phyloP scores from a whole-genome alignment of 306 rosid species.

The Vicia villosa region DNA sequence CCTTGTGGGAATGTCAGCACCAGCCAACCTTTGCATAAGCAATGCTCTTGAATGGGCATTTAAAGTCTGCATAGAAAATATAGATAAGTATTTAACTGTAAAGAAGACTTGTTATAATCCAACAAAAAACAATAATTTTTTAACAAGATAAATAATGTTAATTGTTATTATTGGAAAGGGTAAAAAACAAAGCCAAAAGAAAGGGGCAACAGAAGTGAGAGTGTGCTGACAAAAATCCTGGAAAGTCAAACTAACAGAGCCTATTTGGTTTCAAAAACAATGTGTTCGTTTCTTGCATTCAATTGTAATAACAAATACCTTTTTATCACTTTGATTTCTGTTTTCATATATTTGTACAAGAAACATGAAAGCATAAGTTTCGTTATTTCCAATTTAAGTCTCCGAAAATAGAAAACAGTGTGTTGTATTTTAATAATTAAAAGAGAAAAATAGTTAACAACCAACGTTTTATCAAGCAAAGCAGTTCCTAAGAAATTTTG shows the following conservation, averaged over 20 bases:
- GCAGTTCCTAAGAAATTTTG: not conserved
- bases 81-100: constrained; percentile 17
- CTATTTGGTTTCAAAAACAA: not conserved
- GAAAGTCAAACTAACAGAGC: not conserved
- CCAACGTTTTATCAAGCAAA: not conserved
- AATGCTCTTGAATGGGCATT: constrained; percentile 97
- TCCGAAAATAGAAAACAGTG: not conserved
- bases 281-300: not conserved
- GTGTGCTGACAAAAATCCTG: not conserved
- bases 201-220: not conserved
- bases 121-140: not conserved
- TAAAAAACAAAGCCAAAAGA: not conserved
- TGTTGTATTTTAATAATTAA: not conserved
- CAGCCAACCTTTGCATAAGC: constrained; percentile 95
- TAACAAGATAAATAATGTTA: no score
- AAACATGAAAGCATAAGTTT: not conserved
- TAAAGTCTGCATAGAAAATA: constrained; percentile 62
- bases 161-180: not conserved
- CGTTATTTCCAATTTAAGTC: not conserved
- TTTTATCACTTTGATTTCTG: not conserved
- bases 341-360: not conserved
- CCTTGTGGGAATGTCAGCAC: constrained; percentile 85
- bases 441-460: not conserved
- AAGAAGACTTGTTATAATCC: not conserved
- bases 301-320: not conserved